These are phyloP conservation scores for Blepharisma stoltei DNA, from an alignment of 73 alveolate species.

Conservation along the genomic window DNA sequence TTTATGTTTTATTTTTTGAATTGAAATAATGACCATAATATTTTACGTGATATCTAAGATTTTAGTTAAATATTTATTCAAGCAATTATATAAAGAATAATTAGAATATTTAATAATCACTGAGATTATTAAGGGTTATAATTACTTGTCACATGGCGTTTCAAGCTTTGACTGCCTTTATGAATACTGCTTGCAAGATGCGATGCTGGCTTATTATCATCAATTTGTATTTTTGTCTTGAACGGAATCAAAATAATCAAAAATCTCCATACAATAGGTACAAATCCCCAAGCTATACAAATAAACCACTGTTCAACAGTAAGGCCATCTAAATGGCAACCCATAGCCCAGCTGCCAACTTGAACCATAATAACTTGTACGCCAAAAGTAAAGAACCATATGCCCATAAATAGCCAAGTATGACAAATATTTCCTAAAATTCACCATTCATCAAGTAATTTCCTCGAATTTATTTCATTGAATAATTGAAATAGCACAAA, in stretches of 20 bases:
- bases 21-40: no score
- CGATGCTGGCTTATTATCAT: no score
- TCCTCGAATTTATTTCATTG: slow-evolving; percentile 79
- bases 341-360: slow-evolving; percentile 63
- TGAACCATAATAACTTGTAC: slow-evolving; percentile 60
- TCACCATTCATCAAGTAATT: slow-evolving; percentile 78
- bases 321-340: slow-evolving; percentile 70
- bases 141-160: no score
- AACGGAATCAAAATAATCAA: slow-evolving; percentile 32
- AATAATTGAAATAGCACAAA: slow-evolving; percentile 80
- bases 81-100: no score
- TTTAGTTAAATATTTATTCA: no score
- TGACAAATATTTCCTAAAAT: slow-evolving; percentile 65
- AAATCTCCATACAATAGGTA: slow-evolving; percentile 34
- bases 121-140: no score
- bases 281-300: slow-evolving; percentile 66
- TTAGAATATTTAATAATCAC: no score
- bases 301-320: slow-evolving; percentile 64
- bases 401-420: slow-evolving; percentile 57
- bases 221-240: no score
- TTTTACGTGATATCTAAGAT: no score
- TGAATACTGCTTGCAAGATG: slow-evolving; percentile 40
- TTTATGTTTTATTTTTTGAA: no score
- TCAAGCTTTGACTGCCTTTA: not conserved
- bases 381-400: slow-evolving; percentile 52